These are phyloP conservation scores for Elsinoe perseae DNA, from an alignment of 2,329 filamentous ascomycete genomes.

Conservation along the genomic window DNA sequence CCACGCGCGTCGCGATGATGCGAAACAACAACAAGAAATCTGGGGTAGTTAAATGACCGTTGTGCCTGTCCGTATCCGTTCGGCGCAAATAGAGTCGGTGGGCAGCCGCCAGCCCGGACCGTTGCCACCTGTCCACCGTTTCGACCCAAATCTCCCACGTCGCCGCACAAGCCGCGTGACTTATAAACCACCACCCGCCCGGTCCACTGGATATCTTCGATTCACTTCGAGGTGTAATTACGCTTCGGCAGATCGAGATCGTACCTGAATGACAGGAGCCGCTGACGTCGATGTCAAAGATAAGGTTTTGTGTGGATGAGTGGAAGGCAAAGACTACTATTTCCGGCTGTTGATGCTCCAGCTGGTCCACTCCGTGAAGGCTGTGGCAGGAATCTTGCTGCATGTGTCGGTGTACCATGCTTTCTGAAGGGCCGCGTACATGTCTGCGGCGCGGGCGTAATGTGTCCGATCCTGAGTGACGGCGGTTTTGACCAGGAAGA, in stretches of 20 bases:
- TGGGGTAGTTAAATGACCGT: neutral
- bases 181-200: neutral
- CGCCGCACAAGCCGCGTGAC: neutral
- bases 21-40: neutral
- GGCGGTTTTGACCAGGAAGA: slow-evolving; percentile 58
- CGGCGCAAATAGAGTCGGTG: neutral
- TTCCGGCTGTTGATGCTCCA: slow-evolving; percentile 30
- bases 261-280: neutral
- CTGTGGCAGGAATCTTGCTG: slow-evolving; percentile 34
- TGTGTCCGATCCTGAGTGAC: slow-evolving; percentile 40
- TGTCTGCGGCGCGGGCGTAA: slow-evolving; percentile 33
- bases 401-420: slow-evolving; percentile 38
- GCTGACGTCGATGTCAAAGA: neutral
- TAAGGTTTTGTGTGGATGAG: neutral
- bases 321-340: neutral
- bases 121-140: neutral
- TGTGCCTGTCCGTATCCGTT: neutral
- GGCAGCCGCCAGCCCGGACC: neutral
- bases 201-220: neutral
- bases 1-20: neutral
- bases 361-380: slow-evolving; percentile 43
- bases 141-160: neutral
- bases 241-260: neutral
- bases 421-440: slow-evolving; percentile 38
- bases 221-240: neutral